Evolutionary conservation across 495 filamentous ascomycete species (phyloP), one percentile per base, ranked within the genome.

Genomic region (Sporormia fimetaria): DNA sequence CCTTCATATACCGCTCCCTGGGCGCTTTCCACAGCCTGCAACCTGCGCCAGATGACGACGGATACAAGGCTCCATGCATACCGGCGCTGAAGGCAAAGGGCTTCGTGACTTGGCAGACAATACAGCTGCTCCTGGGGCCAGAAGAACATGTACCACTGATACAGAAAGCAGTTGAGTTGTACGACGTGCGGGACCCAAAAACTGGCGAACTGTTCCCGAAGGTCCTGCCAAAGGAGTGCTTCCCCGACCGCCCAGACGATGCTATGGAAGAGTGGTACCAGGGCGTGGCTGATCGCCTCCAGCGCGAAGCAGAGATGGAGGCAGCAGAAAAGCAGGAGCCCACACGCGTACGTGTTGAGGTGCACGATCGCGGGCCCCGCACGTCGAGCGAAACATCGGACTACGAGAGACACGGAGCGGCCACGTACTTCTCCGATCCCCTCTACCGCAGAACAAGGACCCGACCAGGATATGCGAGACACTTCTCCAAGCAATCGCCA

Each of bases 41-140:
- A 42, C 63, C 63, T 6, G 78, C 79, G 38, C 79, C 81, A 0
- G 73, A 75, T 14, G 62, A 67, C 9, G 74, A 87, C 49, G 76
- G 81, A 31, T 94, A 80, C 54, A 68, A 71, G 2, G 62, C 77
- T 8, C 90, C 90, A 0, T 74, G 72, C 1, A 69, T 94, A 25
- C 90, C 90, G 7, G 82, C 85, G 10, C 65, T 98, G 40, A 87
- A 86, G 26, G 66, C 70, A 0, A 74, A 73, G 47, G 90, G 90
- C 17, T 98, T 94, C 57, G 78, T 88, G 27, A 76, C 80, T 54
- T 98, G 88, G 87, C 83, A 95, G 67, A 82, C 83, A 2, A 86
- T 98, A 11, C 86, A 96, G 62, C 64, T 93, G 21, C 68, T 96
- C 21, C 71, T 96, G 9, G 83, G 80, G 37, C 90, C 92, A 2